phyloP scores from a whole-genome alignment of 2,329 filamentous ascomycete genomes.

The Epichloe sp. region DNA sequence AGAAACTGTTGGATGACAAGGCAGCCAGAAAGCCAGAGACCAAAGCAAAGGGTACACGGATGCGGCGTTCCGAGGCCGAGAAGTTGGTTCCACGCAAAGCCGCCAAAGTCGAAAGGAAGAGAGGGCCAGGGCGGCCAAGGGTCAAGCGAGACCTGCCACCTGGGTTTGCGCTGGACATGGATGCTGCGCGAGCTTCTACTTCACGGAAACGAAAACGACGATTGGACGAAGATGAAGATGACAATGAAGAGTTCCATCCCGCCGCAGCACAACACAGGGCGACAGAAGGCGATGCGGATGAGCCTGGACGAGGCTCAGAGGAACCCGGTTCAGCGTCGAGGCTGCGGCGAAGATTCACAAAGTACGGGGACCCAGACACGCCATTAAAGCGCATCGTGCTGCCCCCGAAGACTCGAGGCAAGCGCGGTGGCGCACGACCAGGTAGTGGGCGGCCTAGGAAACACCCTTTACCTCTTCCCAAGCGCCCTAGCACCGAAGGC shows the following conservation, averaged over 20 bases:
- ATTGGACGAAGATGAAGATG: constrained; percentile 15
- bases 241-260: constrained; percentile 18
- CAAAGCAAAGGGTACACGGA: constrained; percentile 12
- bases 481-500: background rate
- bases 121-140: constrained; percentile 9
- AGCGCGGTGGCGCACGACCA: constrained; percentile 25
- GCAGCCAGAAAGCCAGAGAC: constrained; percentile 17
- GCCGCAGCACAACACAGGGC: constrained; percentile 13
- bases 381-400: constrained; percentile 11
- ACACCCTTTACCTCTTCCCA: constrained; percentile 16
- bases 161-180: constrained; percentile 9
- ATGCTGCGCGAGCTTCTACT: constrained; percentile 3
- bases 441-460: constrained; percentile 27
- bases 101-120: constrained; percentile 13
- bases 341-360: constrained; percentile 13
- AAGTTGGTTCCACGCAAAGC: constrained; percentile 13
- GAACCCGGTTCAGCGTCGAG: constrained; percentile 12
- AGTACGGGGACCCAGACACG: constrained; percentile 4
- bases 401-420: constrained; percentile 24
- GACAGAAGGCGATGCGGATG: constrained; percentile 11
- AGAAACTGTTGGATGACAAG: constrained; percentile 27
- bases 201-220: constrained; percentile 18
- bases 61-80: constrained; percentile 7
- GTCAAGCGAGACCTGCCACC: constrained; percentile 8
- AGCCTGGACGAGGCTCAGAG: constrained; percentile 14